Base-by-base conservation (phyloP, 2,329 filamentous ascomycete species). In the Thelonectria rubi region DNA sequence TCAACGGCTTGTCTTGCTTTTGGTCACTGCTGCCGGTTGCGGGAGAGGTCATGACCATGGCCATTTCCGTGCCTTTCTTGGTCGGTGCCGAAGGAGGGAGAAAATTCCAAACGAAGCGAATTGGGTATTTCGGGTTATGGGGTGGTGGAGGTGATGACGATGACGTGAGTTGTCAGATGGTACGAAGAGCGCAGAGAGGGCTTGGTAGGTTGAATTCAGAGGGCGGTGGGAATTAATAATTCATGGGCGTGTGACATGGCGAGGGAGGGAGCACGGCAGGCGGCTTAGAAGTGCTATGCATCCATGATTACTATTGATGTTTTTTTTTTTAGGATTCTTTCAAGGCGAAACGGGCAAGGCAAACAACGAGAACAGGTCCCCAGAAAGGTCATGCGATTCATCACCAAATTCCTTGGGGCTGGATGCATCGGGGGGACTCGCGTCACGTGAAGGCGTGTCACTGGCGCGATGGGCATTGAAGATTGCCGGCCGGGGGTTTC, bases 391-490 rank as follows among this genome's bases (percentile, higher is more conserved):
- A 30, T 30, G 26, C 26, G 5, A 30, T 30, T 30, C 26, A 30
- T 30, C 26, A 30, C 26, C 26, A 30, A 30, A 30, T 30, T 30
- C 26, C 8, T n/a, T 30, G 26, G 26, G 26, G 26, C 8, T 5
- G 7, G 26, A 11, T 26, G 9, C 20, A 10, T n/a, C 9, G 26
- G 45, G 43, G 49, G 32, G 15, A 12, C 15, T 30, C 15, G 5
- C 2, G 15, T 64, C 73, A 75, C 73, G 73, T 75, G 73, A 70
- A 49, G 54, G 12, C 73, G 73, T 69, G 73, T 73, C 58, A 64
- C 32, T 40, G 52, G 57, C 70, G 70, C 66, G 66, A 60, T 24
- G 45, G 26, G 18, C 26, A 30, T 10, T n/a, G n/a, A n/a, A n/a
- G n/a, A n/a, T n/a, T n/a, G n/a, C n/a, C n/a, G n/a, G n/a, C n/a